Base-by-base conservation (phyloP, 2,329 filamentous ascomycete genomes). In the Ascochyta pisi region DNA sequence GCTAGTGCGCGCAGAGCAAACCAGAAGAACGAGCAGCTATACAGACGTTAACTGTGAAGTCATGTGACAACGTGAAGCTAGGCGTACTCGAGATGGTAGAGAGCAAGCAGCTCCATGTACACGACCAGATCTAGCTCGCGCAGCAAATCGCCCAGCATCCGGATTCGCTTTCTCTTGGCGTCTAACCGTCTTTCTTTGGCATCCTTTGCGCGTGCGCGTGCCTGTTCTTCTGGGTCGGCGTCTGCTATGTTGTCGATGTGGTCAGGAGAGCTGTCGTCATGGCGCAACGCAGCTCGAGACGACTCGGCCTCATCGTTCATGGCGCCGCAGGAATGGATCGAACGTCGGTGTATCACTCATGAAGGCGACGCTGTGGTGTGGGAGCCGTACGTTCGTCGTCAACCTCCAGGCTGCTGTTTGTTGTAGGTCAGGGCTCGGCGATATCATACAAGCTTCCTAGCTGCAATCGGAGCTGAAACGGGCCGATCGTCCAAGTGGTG, bases 1-100 rank as follows among this genome's bases (percentile, higher is more conserved):
- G 84, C 74, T 34, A 84, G 66, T 50, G 80, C 80, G 48, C 85
- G 83, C 31, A 86, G 60, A 43, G 81, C 69, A 61, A 88, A 83
- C 58, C 84, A 79, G 58, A 84, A 73, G 65, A 86, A 80, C 9
- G 84, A 86, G 71, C 83, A 86, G 74, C 84, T 85, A 58, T 33
- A 43, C 23, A 7, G 9, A 15, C 12, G 40, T 29, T 15, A 71
- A 63, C 43, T 50, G 41, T 27, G 12, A 23, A 22, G 13, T 10
- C 22, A 40, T 22, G 33, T 37, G 15, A 39, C 40, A 58, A 45
- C 34, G 38, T 49, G 50, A 23, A n/a, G 27, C 53, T 31, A 12
- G 19, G 31, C 67, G 66, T 78, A 87, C 84, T 88, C 86, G 74
- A 87, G 80, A 70, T 88, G 85, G 72, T 88, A 88, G 55, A 87